Percentiles rank a stretch among this genome's conserved stretches.
phyloP scores from a whole-genome alignment of 768 basidiomycete genomes.

The Sporobolomyces pararoseus region DNA sequence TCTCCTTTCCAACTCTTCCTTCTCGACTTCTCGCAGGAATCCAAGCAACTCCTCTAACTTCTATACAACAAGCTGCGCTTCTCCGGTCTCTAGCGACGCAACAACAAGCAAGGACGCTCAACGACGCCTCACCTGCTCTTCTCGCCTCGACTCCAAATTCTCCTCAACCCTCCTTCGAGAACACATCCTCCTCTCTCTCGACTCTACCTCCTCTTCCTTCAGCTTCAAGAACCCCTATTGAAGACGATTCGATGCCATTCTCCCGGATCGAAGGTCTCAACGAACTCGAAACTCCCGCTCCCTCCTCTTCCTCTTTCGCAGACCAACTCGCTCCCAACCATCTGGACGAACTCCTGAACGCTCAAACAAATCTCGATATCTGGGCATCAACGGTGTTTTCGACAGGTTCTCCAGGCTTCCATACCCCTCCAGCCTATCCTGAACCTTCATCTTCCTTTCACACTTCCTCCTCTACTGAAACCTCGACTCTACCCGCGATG shows the following conservation, averaged over 20 bases:
- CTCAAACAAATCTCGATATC: conserved; percentile 19
- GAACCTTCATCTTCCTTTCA: neutral
- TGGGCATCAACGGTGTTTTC: conserved; percentile 22
- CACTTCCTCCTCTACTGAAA: neutral
- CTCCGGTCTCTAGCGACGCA: neutral
- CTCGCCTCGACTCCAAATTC: neutral
- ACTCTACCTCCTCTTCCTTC: neutral
- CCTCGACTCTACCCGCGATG: neutral
- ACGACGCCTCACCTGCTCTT: neutral
- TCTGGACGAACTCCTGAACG: conserved; percentile 22
- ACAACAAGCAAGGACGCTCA: neutral
- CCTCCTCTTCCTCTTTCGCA: neutral
- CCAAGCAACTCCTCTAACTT: neutral
- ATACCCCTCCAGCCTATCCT: neutral
- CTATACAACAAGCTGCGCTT: conserved; percentile 1
- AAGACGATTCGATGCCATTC: neutral
- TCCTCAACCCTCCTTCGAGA: neutral
- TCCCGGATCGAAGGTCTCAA: conserved; percentile 28
- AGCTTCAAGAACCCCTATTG: neutral
- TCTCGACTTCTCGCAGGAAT: neutral
- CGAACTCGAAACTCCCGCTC: neutral
- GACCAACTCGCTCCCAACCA: neutral
- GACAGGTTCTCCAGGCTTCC: neutral
- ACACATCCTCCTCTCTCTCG: neutral
- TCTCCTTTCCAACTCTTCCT: neutral